phyloP scores from a whole-genome alignment of 352 stramenopile species.

The Pseudoperonospora humuli region DNA sequence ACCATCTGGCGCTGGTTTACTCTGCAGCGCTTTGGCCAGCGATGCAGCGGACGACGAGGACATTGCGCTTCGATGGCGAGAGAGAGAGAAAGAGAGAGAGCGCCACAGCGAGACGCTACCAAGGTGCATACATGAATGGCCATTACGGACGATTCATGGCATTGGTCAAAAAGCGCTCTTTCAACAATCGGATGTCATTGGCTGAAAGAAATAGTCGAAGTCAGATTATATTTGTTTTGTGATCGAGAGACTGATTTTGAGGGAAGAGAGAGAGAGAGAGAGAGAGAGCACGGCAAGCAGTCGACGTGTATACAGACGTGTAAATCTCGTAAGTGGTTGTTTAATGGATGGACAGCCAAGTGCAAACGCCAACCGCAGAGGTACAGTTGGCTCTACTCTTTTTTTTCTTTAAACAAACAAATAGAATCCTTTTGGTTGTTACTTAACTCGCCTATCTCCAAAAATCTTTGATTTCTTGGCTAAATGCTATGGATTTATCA shows the following conservation, averaged over 20 bases:
- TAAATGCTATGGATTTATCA: constrained; percentile 5
- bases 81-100: not conserved
- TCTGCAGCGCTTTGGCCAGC: constrained; percentile 53
- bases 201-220: not conserved
- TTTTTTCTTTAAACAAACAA: not conserved
- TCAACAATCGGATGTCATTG: not conserved
- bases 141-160: not conserved
- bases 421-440: constrained; percentile 5
- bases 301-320: too few relatives aligned
- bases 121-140: constrained; percentile 21
- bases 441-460: too few relatives aligned
- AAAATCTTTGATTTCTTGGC: not conserved
- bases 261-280: constrained; percentile 3
- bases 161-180: not conserved
- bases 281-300: not conserved
- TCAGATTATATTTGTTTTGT: not conserved
- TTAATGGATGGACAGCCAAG: constrained; percentile 28
- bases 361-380: constrained; percentile 19
- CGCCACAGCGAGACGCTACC: not conserved
- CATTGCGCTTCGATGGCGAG: constrained; percentile 22
- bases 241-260: not conserved
- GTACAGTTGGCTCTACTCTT: constrained; percentile 2
- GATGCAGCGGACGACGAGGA: constrained; percentile 39
- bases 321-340: constrained; percentile 3
- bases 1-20: constrained; percentile 44